Percentiles rank a stretch among this genome's conserved stretches.
Evolutionary conservation across 2,329 filamentous ascomycete species (phyloP).

Genomic region (Sordariomycetes sp.): DNA sequence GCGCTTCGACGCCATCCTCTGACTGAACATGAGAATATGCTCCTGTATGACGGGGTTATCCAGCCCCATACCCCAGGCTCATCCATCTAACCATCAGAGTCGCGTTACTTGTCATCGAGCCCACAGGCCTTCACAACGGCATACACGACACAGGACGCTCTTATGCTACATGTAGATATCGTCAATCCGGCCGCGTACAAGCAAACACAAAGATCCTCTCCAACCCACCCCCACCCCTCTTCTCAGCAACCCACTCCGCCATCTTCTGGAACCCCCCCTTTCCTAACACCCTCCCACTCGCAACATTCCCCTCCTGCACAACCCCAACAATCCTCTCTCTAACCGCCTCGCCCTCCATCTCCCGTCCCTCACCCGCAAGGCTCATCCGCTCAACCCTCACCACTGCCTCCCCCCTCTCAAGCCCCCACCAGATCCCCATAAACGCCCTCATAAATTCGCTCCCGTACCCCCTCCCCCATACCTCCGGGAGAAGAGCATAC

Average conservation of each 20-base stretch:
- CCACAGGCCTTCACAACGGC: background rate
- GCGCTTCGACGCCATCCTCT: no score
- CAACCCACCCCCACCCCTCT: background rate
- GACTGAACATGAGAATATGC: no score
- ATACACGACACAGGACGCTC: background rate
- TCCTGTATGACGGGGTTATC: no score
- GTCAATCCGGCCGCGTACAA: background rate
- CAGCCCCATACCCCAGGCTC: no score
- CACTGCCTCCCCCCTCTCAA: constrained; percentile 30
- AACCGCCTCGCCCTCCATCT: constrained; percentile 12
- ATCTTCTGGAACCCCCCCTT: constrained; percentile 37
- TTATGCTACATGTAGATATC: background rate
- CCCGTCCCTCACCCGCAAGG: constrained; percentile 10
- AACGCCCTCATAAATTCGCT: constrained; percentile 40
- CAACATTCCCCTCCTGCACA: constrained; percentile 32
- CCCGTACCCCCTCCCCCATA: constrained; percentile 43
- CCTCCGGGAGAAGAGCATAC: constrained; percentile 38
- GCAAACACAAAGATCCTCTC: constrained; percentile 1
- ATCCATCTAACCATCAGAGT: no score
- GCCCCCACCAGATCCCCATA: constrained; percentile 29
- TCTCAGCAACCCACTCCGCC: background rate
- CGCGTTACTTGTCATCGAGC: background rate
- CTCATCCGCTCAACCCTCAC: constrained; percentile 26
- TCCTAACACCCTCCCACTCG: constrained; percentile 40
- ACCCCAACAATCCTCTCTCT: constrained; percentile 30